Evolutionary conservation across 1,284 basidiomycete species (phyloP).

Genomic region (Apiotrichum siamense): DNA sequence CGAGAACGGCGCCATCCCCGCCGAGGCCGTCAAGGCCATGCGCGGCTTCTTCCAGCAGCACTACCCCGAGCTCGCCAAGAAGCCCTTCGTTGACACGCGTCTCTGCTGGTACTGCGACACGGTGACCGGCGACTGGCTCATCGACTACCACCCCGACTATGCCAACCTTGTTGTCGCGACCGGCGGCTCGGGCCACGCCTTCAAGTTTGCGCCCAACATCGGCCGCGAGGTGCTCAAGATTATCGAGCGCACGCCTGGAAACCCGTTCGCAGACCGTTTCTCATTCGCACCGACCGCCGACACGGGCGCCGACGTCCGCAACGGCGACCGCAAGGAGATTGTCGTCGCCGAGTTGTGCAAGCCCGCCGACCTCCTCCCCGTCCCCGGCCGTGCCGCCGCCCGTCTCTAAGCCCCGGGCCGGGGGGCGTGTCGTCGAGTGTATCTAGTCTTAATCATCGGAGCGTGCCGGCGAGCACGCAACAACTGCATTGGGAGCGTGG

Average conservation of each 20-base stretch:
- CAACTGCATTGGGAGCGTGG: too few species aligned
- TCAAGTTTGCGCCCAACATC: slow-evolving; percentile 73
- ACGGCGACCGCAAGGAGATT: slow-evolving; percentile 25
- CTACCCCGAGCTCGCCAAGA: slow-evolving; percentile 43
- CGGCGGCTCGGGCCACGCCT: slow-evolving; percentile 51
- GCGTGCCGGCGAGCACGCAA: too few species aligned
- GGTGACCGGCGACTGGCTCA: slow-evolving; percentile 50
- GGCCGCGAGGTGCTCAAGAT: slow-evolving; percentile 67
- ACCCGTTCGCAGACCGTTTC: slow-evolving; percentile 50
- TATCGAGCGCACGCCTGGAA: slow-evolving; percentile 56
- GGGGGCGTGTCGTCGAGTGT: not conserved
- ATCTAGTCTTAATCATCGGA: too few species aligned
- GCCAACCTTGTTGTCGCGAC: slow-evolving; percentile 47
- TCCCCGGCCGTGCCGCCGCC: not conserved
- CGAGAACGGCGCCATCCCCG: slow-evolving; percentile 40
- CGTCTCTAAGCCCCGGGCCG: slow-evolving; percentile 5
- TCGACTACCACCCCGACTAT: slow-evolving; percentile 48
- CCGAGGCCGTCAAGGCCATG: slow-evolving; percentile 29
- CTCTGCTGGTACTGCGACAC: slow-evolving; percentile 49
- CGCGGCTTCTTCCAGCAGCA: slow-evolving; percentile 29
- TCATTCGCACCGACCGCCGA: slow-evolving; percentile 42
- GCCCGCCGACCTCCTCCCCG: slow-evolving; percentile 12
- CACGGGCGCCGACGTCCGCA: slow-evolving; percentile 37
- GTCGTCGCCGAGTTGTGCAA: slow-evolving; percentile 4
- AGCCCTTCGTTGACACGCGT: slow-evolving; percentile 41